phyloP scores from a whole-genome alignment of 2,329 filamentous ascomycete genomes.

The Fusarium sp. region DNA sequence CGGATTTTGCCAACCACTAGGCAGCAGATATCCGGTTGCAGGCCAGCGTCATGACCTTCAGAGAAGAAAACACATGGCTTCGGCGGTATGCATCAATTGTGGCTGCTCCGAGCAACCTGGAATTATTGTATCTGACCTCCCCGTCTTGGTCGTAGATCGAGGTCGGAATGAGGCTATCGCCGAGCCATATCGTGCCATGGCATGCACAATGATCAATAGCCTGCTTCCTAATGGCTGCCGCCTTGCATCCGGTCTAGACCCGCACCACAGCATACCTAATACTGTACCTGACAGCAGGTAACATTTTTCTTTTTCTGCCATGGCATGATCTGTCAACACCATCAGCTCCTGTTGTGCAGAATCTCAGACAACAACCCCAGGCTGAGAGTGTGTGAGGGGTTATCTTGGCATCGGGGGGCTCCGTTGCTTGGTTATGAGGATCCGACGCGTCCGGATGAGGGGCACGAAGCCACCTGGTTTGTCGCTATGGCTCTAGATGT shows the following conservation, averaged over 20 bases:
- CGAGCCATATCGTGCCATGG: constrained; percentile 33
- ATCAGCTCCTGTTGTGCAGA: constrained; percentile 13
- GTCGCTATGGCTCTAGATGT: neutral
- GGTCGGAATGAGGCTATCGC: constrained; percentile 38
- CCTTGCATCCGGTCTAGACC: constrained; percentile 34
- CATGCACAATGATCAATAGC: constrained; percentile 29
- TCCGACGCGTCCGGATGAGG: constrained; percentile 35
- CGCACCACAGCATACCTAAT: neutral
- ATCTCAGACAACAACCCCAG: constrained; percentile 37
- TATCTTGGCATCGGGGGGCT: constrained; percentile 35
- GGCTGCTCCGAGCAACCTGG: neutral
- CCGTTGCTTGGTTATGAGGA: constrained; percentile 22
- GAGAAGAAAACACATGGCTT: neutral
- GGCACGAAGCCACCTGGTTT: constrained; percentile 18
- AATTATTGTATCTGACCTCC: neutral
- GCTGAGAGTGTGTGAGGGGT: constrained; percentile 34
- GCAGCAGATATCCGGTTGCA: neutral
- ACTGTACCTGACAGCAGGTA: constrained; percentile 26
- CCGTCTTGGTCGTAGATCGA: constrained; percentile 12
- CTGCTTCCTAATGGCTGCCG: constrained; percentile 20
- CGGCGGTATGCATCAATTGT: neutral
- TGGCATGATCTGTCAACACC: constrained; percentile 41
- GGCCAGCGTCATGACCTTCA: neutral
- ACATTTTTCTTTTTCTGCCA: constrained; percentile 13
- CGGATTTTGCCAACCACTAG: constrained; percentile 11